phyloP scores from a whole-genome alignment of 2,329 filamentous ascomycete genomes.

The Trichoderma atroviride region DNA sequence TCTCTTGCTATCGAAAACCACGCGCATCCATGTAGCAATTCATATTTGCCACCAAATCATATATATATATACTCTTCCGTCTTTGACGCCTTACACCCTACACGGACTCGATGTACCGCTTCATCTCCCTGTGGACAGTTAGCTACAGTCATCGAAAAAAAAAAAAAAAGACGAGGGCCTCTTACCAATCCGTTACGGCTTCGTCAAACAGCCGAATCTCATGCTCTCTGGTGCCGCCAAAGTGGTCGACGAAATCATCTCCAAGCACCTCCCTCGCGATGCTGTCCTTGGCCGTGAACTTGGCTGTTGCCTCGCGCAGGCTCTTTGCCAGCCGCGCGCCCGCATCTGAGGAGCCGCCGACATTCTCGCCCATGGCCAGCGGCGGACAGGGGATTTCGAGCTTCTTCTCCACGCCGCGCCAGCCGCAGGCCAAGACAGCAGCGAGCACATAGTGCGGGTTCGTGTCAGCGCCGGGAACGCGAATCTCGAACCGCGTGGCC shows the following conservation, averaged over 20 bases:
- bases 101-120: slow-evolving; percentile 78
- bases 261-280: slow-evolving; percentile 93
- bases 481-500: slow-evolving; percentile 88
- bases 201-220: slow-evolving; percentile 92
- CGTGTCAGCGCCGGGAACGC: slow-evolving; percentile 90
- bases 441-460: slow-evolving; percentile 88
- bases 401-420: slow-evolving; percentile 91
- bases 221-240: slow-evolving; percentile 87
- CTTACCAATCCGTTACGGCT: slow-evolving; percentile 94
- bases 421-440: slow-evolving; percentile 84
- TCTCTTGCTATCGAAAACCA: slow-evolving; percentile 17
- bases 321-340: slow-evolving; percentile 81
- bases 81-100: slow-evolving; percentile 23
- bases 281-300: slow-evolving; percentile 76
- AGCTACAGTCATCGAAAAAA: slow-evolving; percentile 27
- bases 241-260: slow-evolving; percentile 95
- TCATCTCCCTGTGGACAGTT: slow-evolving; percentile 63
- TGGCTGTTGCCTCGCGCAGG: slow-evolving; percentile 78
- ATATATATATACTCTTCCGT: neutral
- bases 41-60: neutral
- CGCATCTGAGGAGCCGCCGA: slow-evolving; percentile 70
- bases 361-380: slow-evolving; percentile 80
- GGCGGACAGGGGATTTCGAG: slow-evolving; percentile 80
- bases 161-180: too few relatives aligned
- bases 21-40: slow-evolving; percentile 28